Base-by-base conservation (phyloP, 805 yeast species). In the Candida ovalis region DNA sequence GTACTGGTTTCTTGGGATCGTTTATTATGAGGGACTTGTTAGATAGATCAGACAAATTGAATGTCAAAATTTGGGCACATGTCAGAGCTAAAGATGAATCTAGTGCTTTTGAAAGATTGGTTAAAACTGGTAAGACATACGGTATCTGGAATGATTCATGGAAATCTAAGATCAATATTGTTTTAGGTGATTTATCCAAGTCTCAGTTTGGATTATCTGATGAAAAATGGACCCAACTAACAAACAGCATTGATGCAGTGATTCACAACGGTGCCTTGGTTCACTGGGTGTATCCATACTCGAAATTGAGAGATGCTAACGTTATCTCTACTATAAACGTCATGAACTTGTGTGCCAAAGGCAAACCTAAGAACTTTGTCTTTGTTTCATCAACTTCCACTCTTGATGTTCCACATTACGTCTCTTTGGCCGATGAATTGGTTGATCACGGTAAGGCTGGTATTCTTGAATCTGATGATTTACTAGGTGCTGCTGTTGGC, bases 201-300 rank as follows among this genome's bases (percentile, higher is more conserved):
- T 70, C 76, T n/a, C 75, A 84, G 40, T 84, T 94, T 63, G 99
- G 97, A 0, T 61, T 88, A 45, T 56, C 69, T 17, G 74, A 75
- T 32, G 64, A 58, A 3, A 70, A 72, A 28, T 94, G 96, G 96
- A 40, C 56, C 1, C 43, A 59, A 7, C 75, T 94, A 50, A 70
- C 81, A 9, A 67, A 77, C 15, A 69, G 72, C 1, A 73, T 92
- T 49, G 99, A 95, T 66, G 84, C 84, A 3, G 82, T 94, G 45
- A 80, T 94, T 52, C 99, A 94, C 68, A 94, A 94, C 59, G 99
- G 98, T 73, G 99, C 99, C 17, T 75, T 91, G 52, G 99, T 94
- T 35, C 99, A 94, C 67, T 94, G 99, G 99, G 97, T 91, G 2
- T 94, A 87, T 66, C 98, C 99, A 24, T 94, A 94, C 69, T 71